These are phyloP conservation scores for Boechera stricta DNA, from an alignment of 345 rosid species.

Conservation along the genomic window DNA sequence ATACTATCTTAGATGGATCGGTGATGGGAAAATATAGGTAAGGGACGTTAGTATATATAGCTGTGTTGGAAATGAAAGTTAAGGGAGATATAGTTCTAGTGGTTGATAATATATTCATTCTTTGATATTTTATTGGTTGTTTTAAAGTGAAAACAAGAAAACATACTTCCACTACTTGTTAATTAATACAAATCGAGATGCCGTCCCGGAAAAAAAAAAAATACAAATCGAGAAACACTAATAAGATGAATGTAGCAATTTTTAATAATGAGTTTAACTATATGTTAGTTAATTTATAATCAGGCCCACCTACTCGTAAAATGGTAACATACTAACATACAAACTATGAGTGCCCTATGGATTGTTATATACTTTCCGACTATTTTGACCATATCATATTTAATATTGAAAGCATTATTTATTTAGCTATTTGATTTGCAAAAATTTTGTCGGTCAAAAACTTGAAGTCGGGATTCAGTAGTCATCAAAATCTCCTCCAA, in stretches of 20 bases:
- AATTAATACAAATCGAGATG: no score
- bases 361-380: slow-evolving; percentile 14
- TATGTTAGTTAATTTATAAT: background rate
- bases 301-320: background rate
- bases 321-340: background rate
- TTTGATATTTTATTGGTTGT: background rate
- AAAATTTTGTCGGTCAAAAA: no score
- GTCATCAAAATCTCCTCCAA: no score
- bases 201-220: no score
- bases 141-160: background rate
- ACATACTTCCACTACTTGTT: background rate
- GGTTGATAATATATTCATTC: background rate
- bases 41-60: background rate
- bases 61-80: background rate
- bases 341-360: background rate
- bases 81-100: no score
- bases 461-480: no score
- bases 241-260: background rate
- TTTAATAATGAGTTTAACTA: background rate
- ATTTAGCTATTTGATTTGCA: background rate
- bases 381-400: slow-evolving; percentile 18
- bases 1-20: background rate
- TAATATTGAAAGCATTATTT: background rate
- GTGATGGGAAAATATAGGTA: background rate
- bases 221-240: background rate